phyloP scores from a whole-genome alignment of 257 asterid genomes.

The Jacaranda copaia region DNA sequence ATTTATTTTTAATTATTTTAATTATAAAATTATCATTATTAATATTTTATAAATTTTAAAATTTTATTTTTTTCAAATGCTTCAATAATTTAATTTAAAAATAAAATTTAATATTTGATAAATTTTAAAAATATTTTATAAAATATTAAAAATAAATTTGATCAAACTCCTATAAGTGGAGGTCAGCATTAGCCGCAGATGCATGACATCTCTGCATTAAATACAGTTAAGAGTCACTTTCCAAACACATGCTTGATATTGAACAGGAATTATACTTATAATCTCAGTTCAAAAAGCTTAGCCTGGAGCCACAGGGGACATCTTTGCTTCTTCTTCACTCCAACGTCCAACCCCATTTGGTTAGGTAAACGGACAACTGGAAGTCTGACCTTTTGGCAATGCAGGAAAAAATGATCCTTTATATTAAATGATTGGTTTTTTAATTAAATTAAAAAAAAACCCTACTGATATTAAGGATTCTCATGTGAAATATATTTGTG shows the following conservation, averaged over 20 bases:
- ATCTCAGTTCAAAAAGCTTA: not conserved
- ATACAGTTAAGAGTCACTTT: constrained; percentile 31
- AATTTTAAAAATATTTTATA: no score
- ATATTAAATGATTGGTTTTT: not conserved
- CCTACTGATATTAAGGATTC: no score
- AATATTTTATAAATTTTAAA: no score
- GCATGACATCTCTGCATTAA: constrained; percentile 17
- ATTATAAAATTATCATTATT: no score
- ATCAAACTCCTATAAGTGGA: no score
- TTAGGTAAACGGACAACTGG: constrained; percentile 45
- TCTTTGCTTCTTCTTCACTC: constrained; percentile 43
- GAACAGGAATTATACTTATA: not conserved
- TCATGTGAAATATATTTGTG: not conserved
- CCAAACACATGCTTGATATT: constrained; percentile 43
- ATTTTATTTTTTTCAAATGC: no score
- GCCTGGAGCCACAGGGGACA: constrained; percentile 18
- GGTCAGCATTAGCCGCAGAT: constrained; percentile 10
- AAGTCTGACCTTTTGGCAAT: constrained; percentile 35
- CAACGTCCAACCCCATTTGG: constrained; percentile 36
- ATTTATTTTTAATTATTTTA: no score
- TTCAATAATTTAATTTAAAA: no score
- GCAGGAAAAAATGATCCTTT: not conserved
- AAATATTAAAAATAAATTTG: no score
- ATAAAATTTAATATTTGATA: no score
- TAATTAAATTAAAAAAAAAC: no score